Base-by-base conservation (phyloP, 305 asterid genomes). In the Rubia peregrina region DNA sequence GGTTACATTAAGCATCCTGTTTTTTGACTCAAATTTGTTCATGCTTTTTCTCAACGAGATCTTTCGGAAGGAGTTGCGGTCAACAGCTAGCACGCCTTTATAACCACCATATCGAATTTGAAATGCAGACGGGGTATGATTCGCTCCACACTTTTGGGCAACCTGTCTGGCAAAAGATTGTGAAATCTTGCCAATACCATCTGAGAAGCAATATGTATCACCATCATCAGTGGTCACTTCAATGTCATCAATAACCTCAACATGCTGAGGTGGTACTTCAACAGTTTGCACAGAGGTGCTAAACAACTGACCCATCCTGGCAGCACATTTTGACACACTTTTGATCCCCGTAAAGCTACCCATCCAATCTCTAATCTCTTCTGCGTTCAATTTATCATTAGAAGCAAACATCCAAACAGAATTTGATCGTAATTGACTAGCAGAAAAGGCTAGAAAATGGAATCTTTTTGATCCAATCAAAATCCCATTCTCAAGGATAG, bases 381-480 rank as follows among this genome's bases (percentile, higher is more conserved):
- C 88, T 16, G 95, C 91, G 83, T 78, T 84, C 53, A 88, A 65
- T 59, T 77, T 62, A 41, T 89, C 88, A 43, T 91, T 93, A 1
- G 98, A 91, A 76, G 97, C 96, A 87, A 93, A 89, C 97, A 93
- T 93, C 98, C 98, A 93, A 67, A 89, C 92, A 0, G 97, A 81
- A 73, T 87, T 91, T 10, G 96, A 90, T 38, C 97, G 94, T 55
- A 93, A 60, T 55, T 93, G 98, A 80, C 98, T 93, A 6, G 98
- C 96, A 7, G 97, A 93, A 68, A 93, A 93, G 43, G 97, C 96
- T 78, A 93, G 82, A 74, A 93, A 93, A 61, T 85, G 77, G 41
- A 93, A 93, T 22, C 76, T 83, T 74, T 93, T 93, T 51, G 81
- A 83, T 42, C 97, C 98, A 14, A 93, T 86, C 13, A 80, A 75